A percentile compares a stretch with the other conserved stretches of the same genome.
These are phyloP conservation scores for Ustilago trichophora DNA, from an alignment of 1,284 basidiomycete species.

Conservation along the genomic window DNA sequence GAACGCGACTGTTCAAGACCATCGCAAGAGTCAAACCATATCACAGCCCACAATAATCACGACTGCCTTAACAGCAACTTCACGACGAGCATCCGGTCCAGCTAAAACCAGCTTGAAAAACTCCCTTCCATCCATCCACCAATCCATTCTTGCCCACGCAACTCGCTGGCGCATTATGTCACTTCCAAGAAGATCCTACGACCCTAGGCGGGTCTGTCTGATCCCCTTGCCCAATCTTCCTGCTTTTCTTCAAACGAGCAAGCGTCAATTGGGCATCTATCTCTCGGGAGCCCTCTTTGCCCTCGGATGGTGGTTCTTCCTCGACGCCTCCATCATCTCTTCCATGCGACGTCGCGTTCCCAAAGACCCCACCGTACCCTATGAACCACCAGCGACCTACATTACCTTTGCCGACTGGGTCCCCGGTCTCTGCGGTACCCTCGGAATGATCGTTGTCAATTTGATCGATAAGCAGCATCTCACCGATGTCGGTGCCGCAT, in stretches of 20 bases:
- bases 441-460: conserved; percentile 92
- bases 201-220: conserved; percentile 82
- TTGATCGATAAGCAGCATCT: conserved; percentile 94
- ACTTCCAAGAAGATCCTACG: conserved; percentile 79
- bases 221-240: conserved; percentile 69
- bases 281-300: conserved; percentile 90
- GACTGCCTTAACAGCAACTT: too few species aligned
- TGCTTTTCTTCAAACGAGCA: conserved; percentile 69
- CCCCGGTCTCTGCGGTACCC: conserved; percentile 88
- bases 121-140: not conserved
- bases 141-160: not conserved
- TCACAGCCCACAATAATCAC: too few species aligned
- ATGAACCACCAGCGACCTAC: conserved; percentile 80
- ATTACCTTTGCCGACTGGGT: conserved; percentile 94
- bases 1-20: too few species aligned
- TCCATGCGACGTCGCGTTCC: conserved; percentile 74
- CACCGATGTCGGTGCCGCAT: conserved; percentile 68
- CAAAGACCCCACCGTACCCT: conserved; percentile 72
- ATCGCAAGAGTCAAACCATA: too few species aligned
- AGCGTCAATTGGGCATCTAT: conserved; percentile 86
- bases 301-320: conserved; percentile 91
- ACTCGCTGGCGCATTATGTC: conserved; percentile 69
- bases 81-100: too few species aligned
- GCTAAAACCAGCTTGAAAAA: too few species aligned
- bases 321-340: conserved; percentile 90